Evolutionary conservation across 2,329 filamentous ascomycete species (phyloP).

Genomic region (Parasarocladium wereldwijsianum): DNA sequence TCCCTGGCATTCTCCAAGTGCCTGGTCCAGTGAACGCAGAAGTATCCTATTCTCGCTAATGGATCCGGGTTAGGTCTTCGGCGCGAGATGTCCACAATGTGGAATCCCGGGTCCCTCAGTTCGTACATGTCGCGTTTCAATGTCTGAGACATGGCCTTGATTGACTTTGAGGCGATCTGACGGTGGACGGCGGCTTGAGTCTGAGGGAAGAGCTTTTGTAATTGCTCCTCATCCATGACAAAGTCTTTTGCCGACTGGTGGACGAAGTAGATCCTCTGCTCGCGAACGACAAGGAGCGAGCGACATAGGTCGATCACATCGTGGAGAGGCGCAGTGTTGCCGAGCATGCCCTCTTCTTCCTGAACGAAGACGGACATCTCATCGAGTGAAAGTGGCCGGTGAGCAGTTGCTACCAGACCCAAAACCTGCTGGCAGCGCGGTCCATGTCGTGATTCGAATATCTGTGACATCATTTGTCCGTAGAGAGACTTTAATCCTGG

Average conservation of each 20-base stretch:
- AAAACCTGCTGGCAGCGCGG: constrained; percentile 18
- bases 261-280: constrained; percentile 17
- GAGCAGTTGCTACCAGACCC: too few relatives aligned
- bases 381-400: constrained; percentile 17
- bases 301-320: constrained; percentile 18
- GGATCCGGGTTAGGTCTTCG: constrained; percentile 8
- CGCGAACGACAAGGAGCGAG: constrained; percentile 20
- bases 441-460: constrained; percentile 13
- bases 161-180: constrained; percentile 17
- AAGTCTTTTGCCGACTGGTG: constrained; percentile 26
- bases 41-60: constrained; percentile 7
- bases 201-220: constrained; percentile 15
- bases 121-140: constrained; percentile 21
- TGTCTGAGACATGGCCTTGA: constrained; percentile 13
- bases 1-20: constrained; percentile 7
- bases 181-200: constrained; percentile 13
- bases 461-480: constrained; percentile 19
- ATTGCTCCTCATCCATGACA: constrained; percentile 4
- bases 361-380: too few relatives aligned
- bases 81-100: constrained; percentile 5
- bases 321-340: constrained; percentile 6
- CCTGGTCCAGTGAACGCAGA: constrained; percentile 9
- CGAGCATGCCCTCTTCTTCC: too few relatives aligned
- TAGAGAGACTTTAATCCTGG: constrained; percentile 22
- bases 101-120: constrained; percentile 9